Percentiles rank a stretch among this genome's conserved stretches.
Conservation (phyloP, 2,329 filamentous ascomycete species). For the Aspergillus tanneri region DNA sequence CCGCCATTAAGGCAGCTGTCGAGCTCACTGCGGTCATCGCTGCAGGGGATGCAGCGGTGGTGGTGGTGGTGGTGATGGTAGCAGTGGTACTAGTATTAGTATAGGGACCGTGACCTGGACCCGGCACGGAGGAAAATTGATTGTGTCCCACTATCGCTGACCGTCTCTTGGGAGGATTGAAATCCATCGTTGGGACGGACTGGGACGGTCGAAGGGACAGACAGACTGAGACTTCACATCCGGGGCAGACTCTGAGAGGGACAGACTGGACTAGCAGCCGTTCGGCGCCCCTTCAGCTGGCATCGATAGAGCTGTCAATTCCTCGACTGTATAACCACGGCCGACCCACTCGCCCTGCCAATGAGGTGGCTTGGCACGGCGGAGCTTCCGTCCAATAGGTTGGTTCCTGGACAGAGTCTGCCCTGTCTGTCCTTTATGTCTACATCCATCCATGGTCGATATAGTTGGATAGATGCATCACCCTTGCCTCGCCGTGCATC, state of each 20-base stretch:
- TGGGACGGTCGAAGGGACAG: constrained; percentile 1
- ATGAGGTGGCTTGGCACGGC: constrained; percentile 2
- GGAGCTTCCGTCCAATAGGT: constrained; percentile 5
- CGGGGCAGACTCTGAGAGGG: no score
- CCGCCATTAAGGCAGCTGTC: not conserved
- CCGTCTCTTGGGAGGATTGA: constrained; percentile 4
- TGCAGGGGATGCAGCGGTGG: not conserved
- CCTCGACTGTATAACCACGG: constrained; percentile 10
- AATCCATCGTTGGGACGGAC: constrained; percentile 10
- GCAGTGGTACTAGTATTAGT: not conserved
- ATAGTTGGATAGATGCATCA: no score
- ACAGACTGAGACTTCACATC: no score
- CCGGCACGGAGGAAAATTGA: not conserved
- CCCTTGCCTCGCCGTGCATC: no score
- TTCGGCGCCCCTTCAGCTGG: constrained; percentile 10
- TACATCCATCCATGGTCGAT: not conserved
- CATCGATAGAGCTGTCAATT: constrained; percentile 20
- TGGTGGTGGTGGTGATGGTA: not conserved
- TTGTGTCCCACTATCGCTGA: not conserved
- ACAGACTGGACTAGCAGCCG: not conserved
- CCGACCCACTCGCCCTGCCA: constrained; percentile 9
- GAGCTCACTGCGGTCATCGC: not conserved
- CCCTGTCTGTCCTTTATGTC: no score
- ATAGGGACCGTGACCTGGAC: not conserved
- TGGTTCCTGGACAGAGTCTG: not conserved